These are phyloP conservation scores for Allomyces arbusculus DNA, from an alignment of 192 early-diverging fungal genomes.

Conservation along the genomic window DNA sequence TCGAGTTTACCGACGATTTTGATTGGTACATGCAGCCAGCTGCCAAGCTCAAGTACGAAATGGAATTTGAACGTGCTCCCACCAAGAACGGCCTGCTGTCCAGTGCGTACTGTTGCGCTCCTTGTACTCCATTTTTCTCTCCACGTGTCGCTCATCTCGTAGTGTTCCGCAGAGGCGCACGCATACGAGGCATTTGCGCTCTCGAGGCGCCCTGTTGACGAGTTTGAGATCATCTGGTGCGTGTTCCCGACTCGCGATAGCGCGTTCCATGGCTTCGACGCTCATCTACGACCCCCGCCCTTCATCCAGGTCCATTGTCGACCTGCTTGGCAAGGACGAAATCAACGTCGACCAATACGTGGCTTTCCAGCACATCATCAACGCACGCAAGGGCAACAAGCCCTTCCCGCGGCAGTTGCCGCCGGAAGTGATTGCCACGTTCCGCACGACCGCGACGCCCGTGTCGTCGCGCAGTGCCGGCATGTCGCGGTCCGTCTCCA, in stretches of 20 bases:
- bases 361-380: not conserved
- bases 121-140: too few relatives aligned
- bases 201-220: not conserved
- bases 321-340: not conserved
- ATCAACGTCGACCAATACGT: not conserved
- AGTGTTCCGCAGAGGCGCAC: too few relatives aligned
- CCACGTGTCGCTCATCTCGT: too few relatives aligned
- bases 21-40: slow-evolving; percentile 42
- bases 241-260: not conserved
- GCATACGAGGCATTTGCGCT: not conserved
- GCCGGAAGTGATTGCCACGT: not conserved
- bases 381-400: not conserved
- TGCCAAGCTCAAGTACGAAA: slow-evolving; percentile 31
- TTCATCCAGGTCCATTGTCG: not conserved
- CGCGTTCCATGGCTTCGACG: too few relatives aligned
- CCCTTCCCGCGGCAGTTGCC: not conserved
- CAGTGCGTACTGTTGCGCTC: not conserved
- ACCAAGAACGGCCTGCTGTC: not conserved
- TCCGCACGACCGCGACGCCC: not conserved
- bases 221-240: not conserved
- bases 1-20: slow-evolving; percentile 25
- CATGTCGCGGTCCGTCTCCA: not conserved
- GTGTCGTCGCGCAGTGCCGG: not conserved
- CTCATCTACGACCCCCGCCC: too few relatives aligned
- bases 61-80: slow-evolving; percentile 14